phyloP scores from a whole-genome alignment of 371 early-diverging fungal species.

The Mycotypha africana region DNA sequence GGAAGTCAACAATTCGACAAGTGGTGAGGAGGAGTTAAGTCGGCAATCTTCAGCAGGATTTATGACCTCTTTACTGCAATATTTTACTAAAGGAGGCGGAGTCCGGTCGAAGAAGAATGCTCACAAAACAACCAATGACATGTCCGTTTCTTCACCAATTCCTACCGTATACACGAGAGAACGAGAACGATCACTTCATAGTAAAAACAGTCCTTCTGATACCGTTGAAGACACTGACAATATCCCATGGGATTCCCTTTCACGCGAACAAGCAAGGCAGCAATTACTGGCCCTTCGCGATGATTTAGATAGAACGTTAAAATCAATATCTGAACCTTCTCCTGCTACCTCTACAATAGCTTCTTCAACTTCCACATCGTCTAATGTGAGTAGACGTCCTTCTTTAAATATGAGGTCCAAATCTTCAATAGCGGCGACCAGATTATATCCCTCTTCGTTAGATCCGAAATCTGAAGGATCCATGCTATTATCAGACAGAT shows the following conservation, averaged over 20 bases:
- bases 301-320: constrained; percentile 16
- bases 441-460: background rate
- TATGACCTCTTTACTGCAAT: constrained; percentile 23
- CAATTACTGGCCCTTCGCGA: constrained; percentile 19
- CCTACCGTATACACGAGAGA: background rate
- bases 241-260: constrained; percentile 29
- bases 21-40: background rate
- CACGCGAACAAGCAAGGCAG: constrained; percentile 18
- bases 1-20: background rate
- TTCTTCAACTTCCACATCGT: too few species aligned
- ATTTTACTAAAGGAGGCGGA: constrained; percentile 19
- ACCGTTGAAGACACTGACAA: constrained; percentile 9
- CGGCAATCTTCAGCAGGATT: constrained; percentile 4
- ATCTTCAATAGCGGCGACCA: too few species aligned
- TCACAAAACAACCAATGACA: background rate
- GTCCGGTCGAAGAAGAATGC: background rate
- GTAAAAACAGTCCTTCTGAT: background rate
- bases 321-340: too few species aligned
- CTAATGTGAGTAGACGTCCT: constrained; percentile 4
- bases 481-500: too few species aligned
- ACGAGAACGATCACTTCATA: too few species aligned
- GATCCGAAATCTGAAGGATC: constrained; percentile 8
- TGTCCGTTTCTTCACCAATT: background rate
- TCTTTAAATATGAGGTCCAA: constrained; percentile 6
- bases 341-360: too few species aligned